These are phyloP conservation scores for Lactarius evosmus DNA, from an alignment of 768 basidiomycete species.

Conservation along the genomic window DNA sequence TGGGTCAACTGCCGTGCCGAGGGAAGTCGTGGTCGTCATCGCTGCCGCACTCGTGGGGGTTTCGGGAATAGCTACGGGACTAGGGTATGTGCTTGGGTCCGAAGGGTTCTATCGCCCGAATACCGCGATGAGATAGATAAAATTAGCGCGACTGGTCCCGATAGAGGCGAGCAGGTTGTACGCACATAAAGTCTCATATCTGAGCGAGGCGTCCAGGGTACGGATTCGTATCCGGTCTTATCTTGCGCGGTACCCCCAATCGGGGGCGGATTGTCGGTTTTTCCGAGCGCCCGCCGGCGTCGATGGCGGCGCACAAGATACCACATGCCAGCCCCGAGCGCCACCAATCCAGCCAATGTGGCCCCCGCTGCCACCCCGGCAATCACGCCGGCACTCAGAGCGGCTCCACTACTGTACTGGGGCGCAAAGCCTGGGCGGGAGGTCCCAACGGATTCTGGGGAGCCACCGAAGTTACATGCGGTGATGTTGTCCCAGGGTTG, in stretches of 20 bases:
- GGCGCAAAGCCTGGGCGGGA: conserved; percentile 12
- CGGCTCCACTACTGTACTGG: background rate
- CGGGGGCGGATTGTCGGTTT: no score
- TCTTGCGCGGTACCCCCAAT: background rate
- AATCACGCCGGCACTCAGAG: background rate
- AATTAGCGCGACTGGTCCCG: background rate
- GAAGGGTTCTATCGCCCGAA: background rate
- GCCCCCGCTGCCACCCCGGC: background rate
- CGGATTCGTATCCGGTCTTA: background rate
- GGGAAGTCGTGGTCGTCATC: background rate
- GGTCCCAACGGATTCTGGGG: conserved; percentile 5
- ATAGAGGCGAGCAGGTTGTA: background rate
- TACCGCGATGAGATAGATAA: background rate
- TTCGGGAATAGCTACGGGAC: background rate
- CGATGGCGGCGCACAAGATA: background rate
- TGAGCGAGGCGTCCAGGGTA: background rate
- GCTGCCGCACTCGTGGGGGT: background rate
- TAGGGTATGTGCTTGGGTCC: conserved; percentile 9
- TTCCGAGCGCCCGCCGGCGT: background rate
- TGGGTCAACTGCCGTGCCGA: no score
- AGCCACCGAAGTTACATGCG: conserved; percentile 5
- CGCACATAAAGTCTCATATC: conserved; percentile 12
- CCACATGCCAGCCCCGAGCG: background rate
- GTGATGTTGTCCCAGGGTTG: conserved; percentile 14
- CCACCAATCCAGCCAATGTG: background rate